A percentile compares a stretch with the other conserved stretches of the same genome.
These are phyloP conservation scores for Talaromyces nanjingensis DNA, from an alignment of 495 filamentous ascomycete species.

Conservation along the genomic window DNA sequence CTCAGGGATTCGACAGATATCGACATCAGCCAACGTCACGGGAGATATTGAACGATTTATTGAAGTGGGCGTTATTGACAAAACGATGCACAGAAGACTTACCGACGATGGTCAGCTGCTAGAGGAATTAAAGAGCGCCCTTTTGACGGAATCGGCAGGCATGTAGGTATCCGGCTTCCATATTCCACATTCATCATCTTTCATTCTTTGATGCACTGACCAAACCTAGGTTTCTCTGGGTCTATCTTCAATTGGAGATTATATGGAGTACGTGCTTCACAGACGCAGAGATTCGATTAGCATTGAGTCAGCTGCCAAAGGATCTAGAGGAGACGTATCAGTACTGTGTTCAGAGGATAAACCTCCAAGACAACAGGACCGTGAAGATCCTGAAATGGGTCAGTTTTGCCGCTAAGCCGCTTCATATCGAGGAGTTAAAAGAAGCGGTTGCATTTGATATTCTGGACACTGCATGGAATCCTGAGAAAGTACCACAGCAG, in stretches of 20 bases:
- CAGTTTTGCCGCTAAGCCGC: slow-evolving; percentile 20
- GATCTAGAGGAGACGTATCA: slow-evolving; percentile 21
- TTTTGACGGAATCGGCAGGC: slow-evolving; percentile 13
- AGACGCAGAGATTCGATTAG: slow-evolving; percentile 16
- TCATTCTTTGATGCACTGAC: background rate
- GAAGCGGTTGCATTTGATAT: slow-evolving; percentile 23
- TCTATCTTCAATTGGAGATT: slow-evolving; percentile 23
- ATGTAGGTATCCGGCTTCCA: slow-evolving; percentile 8
- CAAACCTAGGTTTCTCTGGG: slow-evolving; percentile 22
- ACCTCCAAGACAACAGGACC: slow-evolving; percentile 8
- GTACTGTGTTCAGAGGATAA: slow-evolving; percentile 16
- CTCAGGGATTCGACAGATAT: slow-evolving; percentile 14
- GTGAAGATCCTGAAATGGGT: slow-evolving; percentile 22
- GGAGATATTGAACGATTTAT: slow-evolving; percentile 19
- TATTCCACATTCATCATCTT: background rate
- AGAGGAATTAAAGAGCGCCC: slow-evolving; percentile 8
- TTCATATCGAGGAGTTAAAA: slow-evolving; percentile 25
- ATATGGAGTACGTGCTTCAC: slow-evolving; percentile 22
- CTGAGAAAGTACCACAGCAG: slow-evolving; percentile 15
- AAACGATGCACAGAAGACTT: slow-evolving; percentile 14
- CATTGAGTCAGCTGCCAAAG: slow-evolving; percentile 18
- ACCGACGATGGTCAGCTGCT: slow-evolving; percentile 14
- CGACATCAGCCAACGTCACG: slow-evolving; percentile 17
- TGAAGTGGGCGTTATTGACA: slow-evolving; percentile 16
- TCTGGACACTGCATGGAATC: slow-evolving; percentile 18